Base-by-base conservation (phyloP, 2,329 filamentous ascomycete species). In the Cytospora chrysosperma region DNA sequence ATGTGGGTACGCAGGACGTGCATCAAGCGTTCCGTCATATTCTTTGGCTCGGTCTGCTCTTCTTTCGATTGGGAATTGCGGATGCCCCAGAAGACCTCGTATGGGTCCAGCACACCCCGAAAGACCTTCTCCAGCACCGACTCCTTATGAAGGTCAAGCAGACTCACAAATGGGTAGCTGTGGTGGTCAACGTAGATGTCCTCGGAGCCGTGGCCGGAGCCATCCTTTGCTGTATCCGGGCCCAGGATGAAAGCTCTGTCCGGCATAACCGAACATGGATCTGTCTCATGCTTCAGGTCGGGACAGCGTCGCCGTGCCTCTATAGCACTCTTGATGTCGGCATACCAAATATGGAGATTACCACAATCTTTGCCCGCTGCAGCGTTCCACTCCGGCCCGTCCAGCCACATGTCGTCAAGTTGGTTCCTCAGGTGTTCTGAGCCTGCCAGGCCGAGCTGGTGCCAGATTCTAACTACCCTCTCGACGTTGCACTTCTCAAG, bases 331-430 rank as follows among this genome's bases (percentile, higher is more conserved):
- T 40, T 30, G 3, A 59, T 54, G 37, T 56, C 59, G 27, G 60
- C 56, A 19, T 40, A 65, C 64, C 64, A 65, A 1, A 65, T 21
- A 15, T 65, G 64, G 2, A 65, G 56, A 15, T 19, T 34, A 2
- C 37, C 61, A 4, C 15, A 47, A 10, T 21, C 15, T 3, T 56
- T 32, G 0, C 27, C 19, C 1, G 34, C 64, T 3, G 26, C 15
- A 8, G 8, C 6, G 2, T 56, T 51, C 7, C 37, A n/a, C 0
- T 21, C 4, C 0, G 52, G 56, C 8, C 19, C 6, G 4, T 65
- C 64, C 12, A 65, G 34, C 64, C 64, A 65, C 43, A 65, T 50
- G 1, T 49, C 61, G 26, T 65, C 64, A 2, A 65, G 19, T 24
- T 65, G 64, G 6, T 60, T 34, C 4, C 34, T 21, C 19, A 63